Percentiles rank a stretch among this genome's conserved stretches.
Evolutionary conservation across 345 rosid species (phyloP).

Genomic region (Salix dunnii): DNA sequence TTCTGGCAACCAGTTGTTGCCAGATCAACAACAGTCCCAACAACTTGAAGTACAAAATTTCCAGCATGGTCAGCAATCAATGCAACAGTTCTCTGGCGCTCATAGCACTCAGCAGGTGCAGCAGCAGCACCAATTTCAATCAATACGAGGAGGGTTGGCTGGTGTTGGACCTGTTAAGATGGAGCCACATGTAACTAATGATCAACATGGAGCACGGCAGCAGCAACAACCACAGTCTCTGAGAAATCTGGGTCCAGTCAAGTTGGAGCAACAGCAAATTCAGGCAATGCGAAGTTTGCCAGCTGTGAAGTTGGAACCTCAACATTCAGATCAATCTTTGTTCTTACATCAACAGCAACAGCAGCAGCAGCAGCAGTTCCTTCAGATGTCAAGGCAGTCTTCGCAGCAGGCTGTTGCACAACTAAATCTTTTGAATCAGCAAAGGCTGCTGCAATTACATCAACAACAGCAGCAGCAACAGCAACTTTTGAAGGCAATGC

Average conservation of each 20-base stretch:
- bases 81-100: constrained; percentile 59
- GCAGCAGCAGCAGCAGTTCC: constrained; percentile 57
- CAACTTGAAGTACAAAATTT: constrained; percentile 62
- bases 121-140: constrained; percentile 70
- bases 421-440: constrained; percentile 68
- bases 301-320: constrained; percentile 75
- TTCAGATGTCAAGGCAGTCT: constrained; percentile 82
- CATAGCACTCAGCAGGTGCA: constrained; percentile 45
- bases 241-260: constrained; percentile 63
- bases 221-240: constrained; percentile 54
- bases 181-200: constrained; percentile 71
- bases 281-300: constrained; percentile 59
- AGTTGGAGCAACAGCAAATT: constrained; percentile 70
- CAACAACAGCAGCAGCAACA: constrained; percentile 72
- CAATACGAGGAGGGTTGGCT: constrained; percentile 59
- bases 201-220: constrained; percentile 53
- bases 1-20: constrained; percentile 55
- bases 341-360: constrained; percentile 75
- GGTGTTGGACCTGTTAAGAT: constrained; percentile 75
- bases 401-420: constrained; percentile 69
- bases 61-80: constrained; percentile 70
- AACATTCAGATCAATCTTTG: constrained; percentile 69
- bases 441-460: constrained; percentile 69
- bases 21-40: constrained; percentile 70
- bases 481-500: constrained; percentile 76